Base-by-base conservation (phyloP, 805 yeast genomes). In the Kurtzmaniella cleridarum region DNA sequence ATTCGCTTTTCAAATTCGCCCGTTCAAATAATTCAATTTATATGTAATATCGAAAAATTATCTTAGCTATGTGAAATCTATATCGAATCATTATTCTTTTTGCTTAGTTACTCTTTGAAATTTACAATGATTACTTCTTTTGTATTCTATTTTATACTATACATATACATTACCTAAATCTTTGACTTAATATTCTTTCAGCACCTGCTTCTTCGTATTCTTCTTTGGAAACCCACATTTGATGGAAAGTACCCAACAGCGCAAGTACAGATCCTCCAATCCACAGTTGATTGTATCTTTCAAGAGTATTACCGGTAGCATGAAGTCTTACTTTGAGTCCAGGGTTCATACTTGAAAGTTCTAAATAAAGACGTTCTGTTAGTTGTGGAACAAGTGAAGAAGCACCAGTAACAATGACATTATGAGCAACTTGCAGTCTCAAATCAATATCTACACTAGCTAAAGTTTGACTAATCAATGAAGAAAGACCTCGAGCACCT, bases 161-260 rank as follows among this genome's bases (percentile, higher is more conserved):
- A 34, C 17, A 23, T 27, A 26, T 31, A 13, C 14, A n/a, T 46
- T 45, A 89, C 63, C 95, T 81, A 62, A 89, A 89, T 63, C 96
- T 74, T 59, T 84, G 91, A 40, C 77, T 76, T 41, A 87, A 73
- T 41, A 90, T 71, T 57, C 88, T 78, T 40, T 86, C 93, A 10
- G 80, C 79, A 5, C 97, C 97, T 18, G 80, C 87, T 59, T 90
- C 96, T 44, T 86, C 88, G 51, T 82, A 85, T 60, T 90, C 97
- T 47, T 76, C 78, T 53, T 79, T 81, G 31, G 90, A 84, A 2
- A 90, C 95, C 96, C 96, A 90, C 64, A 85, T 66, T 60, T 90
- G 97, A 59, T 90, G 97, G 71, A 90, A 90, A 2, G 96, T 86
- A 27, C 97, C 97, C 50, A 90, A 71, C 38, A 93, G 81, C 5